phyloP scores from a whole-genome alignment of 2,329 filamentous ascomycete species.

The Cladosporium sp. region DNA sequence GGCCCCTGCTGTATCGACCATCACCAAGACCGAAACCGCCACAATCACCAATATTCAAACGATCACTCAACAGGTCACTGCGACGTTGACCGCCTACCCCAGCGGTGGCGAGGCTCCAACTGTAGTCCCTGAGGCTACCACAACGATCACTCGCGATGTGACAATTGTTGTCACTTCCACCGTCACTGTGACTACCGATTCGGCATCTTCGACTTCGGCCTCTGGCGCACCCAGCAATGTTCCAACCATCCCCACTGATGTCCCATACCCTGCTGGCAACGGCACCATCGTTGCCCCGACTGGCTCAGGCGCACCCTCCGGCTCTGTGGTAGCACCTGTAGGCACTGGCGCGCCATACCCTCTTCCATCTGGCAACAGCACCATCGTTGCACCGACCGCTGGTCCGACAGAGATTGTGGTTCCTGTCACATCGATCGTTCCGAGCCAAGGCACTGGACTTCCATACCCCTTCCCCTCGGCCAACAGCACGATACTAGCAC shows the following conservation, averaged over 20 bases:
- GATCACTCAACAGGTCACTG: not conserved
- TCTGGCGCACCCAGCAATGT: not conserved
- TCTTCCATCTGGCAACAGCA: constrained; percentile 11
- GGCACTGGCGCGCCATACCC: constrained; percentile 15
- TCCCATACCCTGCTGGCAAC: constrained; percentile 19
- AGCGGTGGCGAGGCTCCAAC: constrained; percentile 7
- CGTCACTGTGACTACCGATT: constrained; percentile 9
- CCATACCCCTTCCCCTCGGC: constrained; percentile 14
- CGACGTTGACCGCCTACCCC: constrained; percentile 14
- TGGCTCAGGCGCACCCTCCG: constrained; percentile 12
- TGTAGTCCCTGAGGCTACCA: not conserved
- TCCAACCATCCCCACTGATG: not conserved
- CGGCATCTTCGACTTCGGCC: not conserved
- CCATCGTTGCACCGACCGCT: constrained; percentile 6
- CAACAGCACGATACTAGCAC: constrained; percentile 23
- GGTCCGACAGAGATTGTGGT: not conserved
- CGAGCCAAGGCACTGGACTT: not conserved
- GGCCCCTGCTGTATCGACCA: not conserved
- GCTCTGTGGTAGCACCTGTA: constrained; percentile 7
- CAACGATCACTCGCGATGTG: constrained; percentile 7
- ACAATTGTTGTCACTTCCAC: constrained; percentile 5
- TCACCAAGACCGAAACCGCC: constrained; percentile 27
- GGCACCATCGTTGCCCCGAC: constrained; percentile 12
- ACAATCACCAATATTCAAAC: constrained; percentile 24
- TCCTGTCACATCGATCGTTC: not conserved